Percentiles rank a stretch among this genome's conserved stretches.
Conservation (phyloP, 192 early-diverging fungal genomes). For the Rhizoclosmatium globosum region DNA sequence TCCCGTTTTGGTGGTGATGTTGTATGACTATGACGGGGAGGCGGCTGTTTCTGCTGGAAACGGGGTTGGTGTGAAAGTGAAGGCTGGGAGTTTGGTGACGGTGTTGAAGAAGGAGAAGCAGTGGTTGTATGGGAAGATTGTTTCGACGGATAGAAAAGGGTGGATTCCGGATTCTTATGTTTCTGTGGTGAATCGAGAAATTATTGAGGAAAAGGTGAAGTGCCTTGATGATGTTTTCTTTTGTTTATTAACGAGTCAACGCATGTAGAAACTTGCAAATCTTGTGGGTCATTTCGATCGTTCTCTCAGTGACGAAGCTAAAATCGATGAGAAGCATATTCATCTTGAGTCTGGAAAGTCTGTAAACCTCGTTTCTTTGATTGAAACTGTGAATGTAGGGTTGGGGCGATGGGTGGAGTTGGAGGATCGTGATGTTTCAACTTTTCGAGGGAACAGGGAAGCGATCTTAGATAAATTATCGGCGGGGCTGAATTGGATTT, state of each 20-base stretch:
- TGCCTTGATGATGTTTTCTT: background rate
- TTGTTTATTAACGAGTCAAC: no score
- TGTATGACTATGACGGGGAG: conserved; percentile 29
- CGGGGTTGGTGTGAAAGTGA: background rate
- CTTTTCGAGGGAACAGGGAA: conserved; percentile 5
- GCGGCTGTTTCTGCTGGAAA: background rate
- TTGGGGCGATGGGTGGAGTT: conserved; percentile 24
- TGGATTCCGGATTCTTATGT: conserved; percentile 31
- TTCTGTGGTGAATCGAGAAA: background rate
- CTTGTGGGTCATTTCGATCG: conserved; percentile 11
- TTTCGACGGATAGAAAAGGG: conserved; percentile 3
- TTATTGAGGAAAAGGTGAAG: background rate
- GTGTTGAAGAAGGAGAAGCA: conserved; percentile 20
- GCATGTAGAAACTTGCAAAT: background rate
- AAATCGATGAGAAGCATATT: background rate
- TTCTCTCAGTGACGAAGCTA: background rate
- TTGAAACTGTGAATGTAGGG: conserved; percentile 25
- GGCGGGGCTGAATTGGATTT: conserved; percentile 13
- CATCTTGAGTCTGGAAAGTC: conserved; percentile 2
- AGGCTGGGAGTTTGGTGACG: background rate
- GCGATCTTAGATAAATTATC: conserved; percentile 10
- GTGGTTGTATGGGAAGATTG: conserved; percentile 18
- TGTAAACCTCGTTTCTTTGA: background rate
- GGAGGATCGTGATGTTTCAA: conserved; percentile 19
- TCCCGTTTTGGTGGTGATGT: background rate